Conservation (phyloP, 805 yeast species). For the Hanseniaspora lindneri region DNA sequence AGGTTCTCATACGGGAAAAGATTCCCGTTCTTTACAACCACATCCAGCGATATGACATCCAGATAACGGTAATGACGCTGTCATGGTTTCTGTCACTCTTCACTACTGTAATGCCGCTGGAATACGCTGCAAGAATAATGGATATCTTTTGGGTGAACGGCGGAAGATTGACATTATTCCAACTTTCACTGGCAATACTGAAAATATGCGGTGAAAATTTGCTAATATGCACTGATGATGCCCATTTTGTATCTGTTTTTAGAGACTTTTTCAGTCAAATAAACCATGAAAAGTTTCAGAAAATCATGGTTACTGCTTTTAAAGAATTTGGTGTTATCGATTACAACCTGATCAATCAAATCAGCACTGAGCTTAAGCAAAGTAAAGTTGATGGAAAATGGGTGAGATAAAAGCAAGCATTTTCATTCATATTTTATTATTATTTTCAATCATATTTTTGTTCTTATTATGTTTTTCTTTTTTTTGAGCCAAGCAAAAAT, state of each 20-base stretch:
- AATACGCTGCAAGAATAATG: slow-evolving; percentile 80
- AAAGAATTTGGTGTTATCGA: slow-evolving; percentile 67
- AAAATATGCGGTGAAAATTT: slow-evolving; percentile 79
- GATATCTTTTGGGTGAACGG: slow-evolving; percentile 89
- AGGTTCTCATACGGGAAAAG: slow-evolving; percentile 73
- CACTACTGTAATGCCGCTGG: slow-evolving; percentile 86
- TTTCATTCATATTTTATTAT: background rate
- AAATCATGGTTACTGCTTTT: slow-evolving; percentile 79
- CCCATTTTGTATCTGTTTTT: slow-evolving; percentile 72
- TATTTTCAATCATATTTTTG: background rate
- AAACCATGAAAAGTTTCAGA: slow-evolving; percentile 74
- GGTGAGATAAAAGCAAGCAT: background rate
- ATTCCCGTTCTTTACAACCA: slow-evolving; percentile 86
- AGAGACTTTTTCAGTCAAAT: slow-evolving; percentile 83
- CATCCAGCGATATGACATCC: slow-evolving; percentile 67
- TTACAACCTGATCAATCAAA: background rate
- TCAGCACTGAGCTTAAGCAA: background rate
- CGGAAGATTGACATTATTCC: slow-evolving; percentile 65
- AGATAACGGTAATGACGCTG: slow-evolving; percentile 78
- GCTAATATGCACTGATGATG: slow-evolving; percentile 76
- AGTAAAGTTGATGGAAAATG: background rate
- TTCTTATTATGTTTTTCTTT: background rate
- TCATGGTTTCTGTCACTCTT: slow-evolving; percentile 94
- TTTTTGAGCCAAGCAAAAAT: too few relatives aligned
- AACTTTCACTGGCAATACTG: slow-evolving; percentile 83